phyloP scores from a whole-genome alignment of 495 filamentous ascomycete species.

The Hapsidospora chrysogenum region DNA sequence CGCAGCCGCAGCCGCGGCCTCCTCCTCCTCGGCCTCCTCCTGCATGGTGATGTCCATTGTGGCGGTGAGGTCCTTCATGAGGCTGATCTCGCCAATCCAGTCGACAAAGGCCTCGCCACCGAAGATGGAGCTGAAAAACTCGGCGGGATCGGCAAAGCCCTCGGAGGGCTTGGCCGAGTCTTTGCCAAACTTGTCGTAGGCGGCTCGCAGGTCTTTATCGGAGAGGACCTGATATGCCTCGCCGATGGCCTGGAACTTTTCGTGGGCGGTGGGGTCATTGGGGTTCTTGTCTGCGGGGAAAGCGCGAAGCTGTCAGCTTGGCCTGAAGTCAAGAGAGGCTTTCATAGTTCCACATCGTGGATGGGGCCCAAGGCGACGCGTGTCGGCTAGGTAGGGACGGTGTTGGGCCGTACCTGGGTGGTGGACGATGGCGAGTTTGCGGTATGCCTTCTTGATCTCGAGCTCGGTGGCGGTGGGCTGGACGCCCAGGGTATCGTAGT shows the following conservation, averaged over 20 bases:
- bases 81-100: conserved; percentile 77
- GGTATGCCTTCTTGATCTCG: conserved; percentile 99
- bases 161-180: conserved; percentile 72
- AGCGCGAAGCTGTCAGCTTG: conserved; percentile 5
- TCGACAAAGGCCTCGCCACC: conserved; percentile 91
- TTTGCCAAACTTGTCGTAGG: conserved; percentile 95
- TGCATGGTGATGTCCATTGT: conserved; percentile 84
- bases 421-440: conserved; percentile 73
- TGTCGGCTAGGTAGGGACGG: conserved; percentile 2
- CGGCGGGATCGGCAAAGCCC: conserved; percentile 89
- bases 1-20: conserved; percentile 12
- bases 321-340: not conserved
- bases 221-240: conserved; percentile 97
- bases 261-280: conserved; percentile 84
- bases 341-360: not conserved
- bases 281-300: conserved; percentile 84
- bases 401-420: conserved; percentile 33
- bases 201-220: conserved; percentile 64
- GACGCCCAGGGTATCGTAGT: conserved; percentile 86
- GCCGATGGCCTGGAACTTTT: conserved; percentile 85
- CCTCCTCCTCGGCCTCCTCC: conserved; percentile 48
- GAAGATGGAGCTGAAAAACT: conserved; percentile 98
- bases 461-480: conserved; percentile 77
- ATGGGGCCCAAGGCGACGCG: not conserved
- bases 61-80: conserved; percentile 81